phyloP scores from a whole-genome alignment of 352 stramenopile species.

The Phytophthora cajani region DNA sequence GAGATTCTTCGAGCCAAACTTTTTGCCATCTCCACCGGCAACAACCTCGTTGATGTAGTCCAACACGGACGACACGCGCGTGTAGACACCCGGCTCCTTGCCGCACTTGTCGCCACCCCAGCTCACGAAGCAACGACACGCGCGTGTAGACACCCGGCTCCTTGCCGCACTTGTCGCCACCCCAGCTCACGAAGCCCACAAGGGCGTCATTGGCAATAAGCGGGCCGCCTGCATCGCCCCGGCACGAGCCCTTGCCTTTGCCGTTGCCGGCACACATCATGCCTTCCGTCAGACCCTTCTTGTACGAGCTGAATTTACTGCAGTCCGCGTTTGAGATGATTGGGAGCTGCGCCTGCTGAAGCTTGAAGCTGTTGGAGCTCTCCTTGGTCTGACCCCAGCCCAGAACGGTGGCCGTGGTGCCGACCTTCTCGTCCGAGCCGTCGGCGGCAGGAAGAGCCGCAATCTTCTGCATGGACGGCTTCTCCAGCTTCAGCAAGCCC shows the following conservation, averaged over 20 bases:
- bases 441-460: slow-evolving; percentile 50
- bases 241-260: slow-evolving; percentile 59
- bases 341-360: slow-evolving; percentile 58
- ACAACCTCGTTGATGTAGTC: slow-evolving; percentile 60
- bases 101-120: slow-evolving; percentile 57
- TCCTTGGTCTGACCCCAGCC: slow-evolving; percentile 63
- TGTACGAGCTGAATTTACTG: slow-evolving; percentile 48
- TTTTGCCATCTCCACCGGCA: slow-evolving; percentile 27
- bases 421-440: slow-evolving; percentile 55
- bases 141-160: slow-evolving; percentile 62
- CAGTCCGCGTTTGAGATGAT: slow-evolving; percentile 62
- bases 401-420: slow-evolving; percentile 52
- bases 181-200: slow-evolving; percentile 69
- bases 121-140: slow-evolving; percentile 66
- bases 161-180: slow-evolving; percentile 50
- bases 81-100: slow-evolving; percentile 58
- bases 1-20: slow-evolving; percentile 5
- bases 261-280: slow-evolving; percentile 70
- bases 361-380: slow-evolving; percentile 36
- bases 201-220: slow-evolving; percentile 55
- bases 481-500: slow-evolving; percentile 60
- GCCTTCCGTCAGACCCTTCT: slow-evolving; percentile 53
- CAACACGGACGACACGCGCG: slow-evolving; percentile 53
- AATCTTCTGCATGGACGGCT: slow-evolving; percentile 37
- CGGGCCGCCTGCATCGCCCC: slow-evolving; percentile 67